Conservation (phyloP, 2,329 filamentous ascomycete species). For the Neonectria coccinea region DNA sequence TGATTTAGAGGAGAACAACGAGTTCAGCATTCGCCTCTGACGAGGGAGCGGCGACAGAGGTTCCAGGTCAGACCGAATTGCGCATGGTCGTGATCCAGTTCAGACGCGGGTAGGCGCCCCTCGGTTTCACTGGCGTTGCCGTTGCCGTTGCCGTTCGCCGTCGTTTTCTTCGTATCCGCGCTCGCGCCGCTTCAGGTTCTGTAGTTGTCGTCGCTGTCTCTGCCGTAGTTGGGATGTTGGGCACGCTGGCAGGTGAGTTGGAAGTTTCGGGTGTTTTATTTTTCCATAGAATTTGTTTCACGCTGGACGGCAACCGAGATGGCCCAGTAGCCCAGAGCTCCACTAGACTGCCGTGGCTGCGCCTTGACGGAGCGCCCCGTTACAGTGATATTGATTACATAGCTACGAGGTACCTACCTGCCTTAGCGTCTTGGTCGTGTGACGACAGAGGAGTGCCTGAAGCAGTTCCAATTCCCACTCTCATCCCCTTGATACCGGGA, state of each 20-base stretch:
- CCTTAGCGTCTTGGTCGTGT: slow-evolving; percentile 22
- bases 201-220: slow-evolving; percentile 1
- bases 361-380: slow-evolving; percentile 12
- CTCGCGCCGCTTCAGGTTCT: background rate
- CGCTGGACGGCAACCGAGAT: slow-evolving; percentile 19
- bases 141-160: slow-evolving; percentile 14
- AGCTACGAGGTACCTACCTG: slow-evolving; percentile 21
- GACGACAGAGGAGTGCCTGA: slow-evolving; percentile 32
- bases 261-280: slow-evolving; percentile 33
- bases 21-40: slow-evolving; percentile 22
- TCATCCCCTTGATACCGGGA: slow-evolving; percentile 16
- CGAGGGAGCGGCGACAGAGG: slow-evolving; percentile 26
- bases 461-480: slow-evolving; percentile 27
- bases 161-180: background rate
- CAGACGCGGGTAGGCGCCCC: slow-evolving; percentile 22
- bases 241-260: slow-evolving; percentile 1
- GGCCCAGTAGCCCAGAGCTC: slow-evolving; percentile 19
- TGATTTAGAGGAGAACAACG: background rate
- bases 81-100: slow-evolving; percentile 37
- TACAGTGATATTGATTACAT: slow-evolving; percentile 31
- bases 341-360: background rate
- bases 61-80: slow-evolving; percentile 34
- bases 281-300: slow-evolving; percentile 36
- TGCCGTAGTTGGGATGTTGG: slow-evolving; percentile 3
- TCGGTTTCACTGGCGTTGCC: slow-evolving; percentile 15